Evolutionary conservation across 2,329 filamentous ascomycete genomes (phyloP).

Genomic region (Hypocreales sp.): DNA sequence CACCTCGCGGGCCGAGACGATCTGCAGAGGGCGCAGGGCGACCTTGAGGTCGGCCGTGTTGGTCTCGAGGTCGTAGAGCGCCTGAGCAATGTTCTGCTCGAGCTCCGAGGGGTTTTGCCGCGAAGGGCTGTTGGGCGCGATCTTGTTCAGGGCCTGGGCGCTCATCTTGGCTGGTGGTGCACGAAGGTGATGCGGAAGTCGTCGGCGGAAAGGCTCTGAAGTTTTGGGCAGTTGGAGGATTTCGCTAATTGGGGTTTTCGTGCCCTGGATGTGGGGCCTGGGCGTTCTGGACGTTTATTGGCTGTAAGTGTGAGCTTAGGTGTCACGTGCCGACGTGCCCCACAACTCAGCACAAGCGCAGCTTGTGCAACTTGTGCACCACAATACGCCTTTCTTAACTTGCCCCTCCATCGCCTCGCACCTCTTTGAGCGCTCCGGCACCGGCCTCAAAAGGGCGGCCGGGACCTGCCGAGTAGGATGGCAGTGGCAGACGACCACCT

Average conservation of each 20-base stretch:
- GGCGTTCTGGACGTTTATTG: not conserved
- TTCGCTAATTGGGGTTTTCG: slow-evolving; percentile 26
- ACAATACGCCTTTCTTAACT: too few relatives aligned
- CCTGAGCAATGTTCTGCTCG: slow-evolving; percentile 90
- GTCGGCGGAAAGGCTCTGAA: slow-evolving; percentile 10
- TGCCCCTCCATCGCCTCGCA: too few relatives aligned
- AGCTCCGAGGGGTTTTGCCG: slow-evolving; percentile 93
- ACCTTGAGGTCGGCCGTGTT: slow-evolving; percentile 97
- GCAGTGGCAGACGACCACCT: too few relatives aligned
- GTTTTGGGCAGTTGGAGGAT: slow-evolving; percentile 15
- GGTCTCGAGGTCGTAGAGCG: slow-evolving; percentile 97
- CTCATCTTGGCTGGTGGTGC: slow-evolving; percentile 41
- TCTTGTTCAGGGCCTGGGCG: slow-evolving; percentile 82
- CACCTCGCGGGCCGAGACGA: slow-evolving; percentile 98
- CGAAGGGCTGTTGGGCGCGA: slow-evolving; percentile 92
- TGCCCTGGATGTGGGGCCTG: slow-evolving; percentile 15
- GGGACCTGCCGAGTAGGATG: too few relatives aligned
- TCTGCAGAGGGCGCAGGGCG: slow-evolving; percentile 92
- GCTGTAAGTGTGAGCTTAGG: not conserved
- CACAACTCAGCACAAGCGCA: too few relatives aligned
- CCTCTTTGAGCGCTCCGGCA: too few relatives aligned
- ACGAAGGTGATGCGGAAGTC: slow-evolving; percentile 14
- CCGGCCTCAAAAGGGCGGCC: too few relatives aligned
- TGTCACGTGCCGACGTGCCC: too few relatives aligned
- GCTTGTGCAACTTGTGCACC: too few relatives aligned